Evolutionary conservation across 2,329 filamentous ascomycete species (phyloP).

Genomic region (Scedosporium apiospermum): DNA sequence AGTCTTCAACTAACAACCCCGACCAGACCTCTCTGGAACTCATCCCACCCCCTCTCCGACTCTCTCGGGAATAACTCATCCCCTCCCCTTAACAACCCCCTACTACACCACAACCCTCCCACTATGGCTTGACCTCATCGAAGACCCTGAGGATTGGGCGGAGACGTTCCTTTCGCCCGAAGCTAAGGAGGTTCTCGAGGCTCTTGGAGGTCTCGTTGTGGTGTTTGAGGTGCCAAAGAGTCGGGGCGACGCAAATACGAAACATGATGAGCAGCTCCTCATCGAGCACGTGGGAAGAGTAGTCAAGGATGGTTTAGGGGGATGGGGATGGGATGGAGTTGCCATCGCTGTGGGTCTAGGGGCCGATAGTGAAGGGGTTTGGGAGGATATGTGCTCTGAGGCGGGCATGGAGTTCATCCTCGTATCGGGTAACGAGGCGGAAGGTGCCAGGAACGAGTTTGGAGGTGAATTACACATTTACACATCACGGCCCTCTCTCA

Average conservation of each 20-base stretch:
- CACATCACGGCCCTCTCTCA: neutral
- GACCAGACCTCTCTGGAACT: slow-evolving; percentile 36
- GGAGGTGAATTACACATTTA: slow-evolving; percentile 33
- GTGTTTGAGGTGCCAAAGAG: slow-evolving; percentile 21
- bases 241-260: neutral
- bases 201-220: slow-evolving; percentile 48
- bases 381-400: slow-evolving; percentile 51
- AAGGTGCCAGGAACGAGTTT: slow-evolving; percentile 42
- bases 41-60: slow-evolving; percentile 28
- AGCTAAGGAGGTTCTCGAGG: slow-evolving; percentile 51
- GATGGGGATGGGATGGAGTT: slow-evolving; percentile 57
- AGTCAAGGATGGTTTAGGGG: slow-evolving; percentile 46
- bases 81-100: slow-evolving; percentile 41
- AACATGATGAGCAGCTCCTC: slow-evolving; percentile 25
- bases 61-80: slow-evolving; percentile 51
- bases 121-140: slow-evolving; percentile 57
- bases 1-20: neutral
- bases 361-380: slow-evolving; percentile 54
- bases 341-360: slow-evolving; percentile 49
- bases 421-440: slow-evolving; percentile 26
- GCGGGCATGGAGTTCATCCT: slow-evolving; percentile 55
- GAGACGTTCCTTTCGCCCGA: slow-evolving; percentile 48
- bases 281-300: slow-evolving; percentile 45
- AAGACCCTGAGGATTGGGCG: slow-evolving; percentile 34
- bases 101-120: slow-evolving; percentile 55